Conservation (phyloP, 176 grass and related monocot genomes). For the Rhynchospora tenuis region DNA sequence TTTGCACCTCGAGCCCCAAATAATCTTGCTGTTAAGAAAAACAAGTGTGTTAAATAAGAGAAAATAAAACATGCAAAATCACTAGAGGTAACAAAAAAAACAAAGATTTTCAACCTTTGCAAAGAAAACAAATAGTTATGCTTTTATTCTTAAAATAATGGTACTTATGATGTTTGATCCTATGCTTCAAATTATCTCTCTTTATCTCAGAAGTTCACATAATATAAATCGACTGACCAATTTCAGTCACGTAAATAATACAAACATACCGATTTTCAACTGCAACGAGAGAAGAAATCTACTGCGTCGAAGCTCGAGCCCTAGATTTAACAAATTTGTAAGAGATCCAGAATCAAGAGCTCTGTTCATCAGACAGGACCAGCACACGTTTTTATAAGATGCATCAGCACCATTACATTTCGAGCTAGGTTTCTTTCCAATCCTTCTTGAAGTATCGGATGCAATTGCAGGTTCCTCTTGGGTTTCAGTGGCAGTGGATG, state of each 20-base stretch:
- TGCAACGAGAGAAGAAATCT: conserved; percentile 43
- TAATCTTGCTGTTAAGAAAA: conserved; percentile 47
- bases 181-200: not conserved
- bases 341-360: conserved; percentile 43
- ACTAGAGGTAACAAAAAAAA: not conserved
- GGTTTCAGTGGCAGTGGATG: conserved; percentile 14
- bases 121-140: not conserved
- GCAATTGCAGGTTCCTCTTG: not conserved
- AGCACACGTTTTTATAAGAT: conserved; percentile 52
- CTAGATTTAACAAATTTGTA: conserved; percentile 51
- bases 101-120: not conserved
- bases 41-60: not conserved
- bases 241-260: conserved; percentile 10
- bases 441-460: conserved; percentile 9
- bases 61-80: not conserved
- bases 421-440: conserved; percentile 11
- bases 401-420: conserved; percentile 13
- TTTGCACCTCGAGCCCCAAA: conserved; percentile 39
- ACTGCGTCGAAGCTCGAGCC: conserved; percentile 34
- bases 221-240: not conserved
- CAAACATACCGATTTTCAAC: conserved; percentile 67
- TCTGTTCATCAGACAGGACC: conserved; percentile 51
- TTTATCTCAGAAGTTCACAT: not conserved
- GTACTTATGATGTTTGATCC: not conserved
- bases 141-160: not conserved